Conservation (phyloP, 345 rosid species). For the Ceriops zippeliana region DNA sequence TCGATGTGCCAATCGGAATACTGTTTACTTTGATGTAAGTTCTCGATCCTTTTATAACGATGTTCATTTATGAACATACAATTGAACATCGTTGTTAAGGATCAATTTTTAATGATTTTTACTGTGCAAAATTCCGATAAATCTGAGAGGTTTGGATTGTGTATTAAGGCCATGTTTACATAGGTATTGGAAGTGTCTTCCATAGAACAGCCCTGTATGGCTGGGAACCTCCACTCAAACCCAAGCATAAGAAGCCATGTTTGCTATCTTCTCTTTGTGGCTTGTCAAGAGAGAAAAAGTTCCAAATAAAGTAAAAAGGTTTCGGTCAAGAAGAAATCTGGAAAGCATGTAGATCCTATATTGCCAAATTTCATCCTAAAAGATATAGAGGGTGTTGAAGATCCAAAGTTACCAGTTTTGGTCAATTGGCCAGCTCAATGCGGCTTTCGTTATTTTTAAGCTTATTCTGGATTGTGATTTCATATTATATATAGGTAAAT, state of each 20-base stretch:
- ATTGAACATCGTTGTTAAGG: not conserved
- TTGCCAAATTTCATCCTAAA: constrained; percentile 87
- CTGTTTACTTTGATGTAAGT: too few species aligned
- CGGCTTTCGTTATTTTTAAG: not conserved
- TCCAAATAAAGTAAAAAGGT: constrained; percentile 67
- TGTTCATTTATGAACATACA: not conserved
- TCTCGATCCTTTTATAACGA: not conserved
- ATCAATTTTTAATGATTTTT: not conserved
- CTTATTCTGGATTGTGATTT: too few species aligned
- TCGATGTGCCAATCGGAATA: too few species aligned
- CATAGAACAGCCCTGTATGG: too few species aligned
- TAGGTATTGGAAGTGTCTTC: too few species aligned
- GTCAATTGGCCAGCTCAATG: not conserved
- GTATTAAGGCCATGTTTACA: too few species aligned
- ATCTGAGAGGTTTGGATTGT: too few species aligned
- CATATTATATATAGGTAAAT: not conserved
- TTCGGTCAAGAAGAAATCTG: constrained; percentile 76
- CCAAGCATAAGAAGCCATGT: constrained; percentile 76
- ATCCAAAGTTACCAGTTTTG: not conserved
- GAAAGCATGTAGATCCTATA: constrained; percentile 81
- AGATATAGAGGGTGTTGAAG: constrained; percentile 93
- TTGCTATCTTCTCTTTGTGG: constrained; percentile 61
- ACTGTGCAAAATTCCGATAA: too few species aligned
- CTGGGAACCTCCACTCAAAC: constrained; percentile 31
- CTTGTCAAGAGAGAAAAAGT: too few species aligned